These are phyloP conservation scores for Scutellaria minor DNA, from an alignment of 257 asterid genomes.

Conservation along the genomic window DNA sequence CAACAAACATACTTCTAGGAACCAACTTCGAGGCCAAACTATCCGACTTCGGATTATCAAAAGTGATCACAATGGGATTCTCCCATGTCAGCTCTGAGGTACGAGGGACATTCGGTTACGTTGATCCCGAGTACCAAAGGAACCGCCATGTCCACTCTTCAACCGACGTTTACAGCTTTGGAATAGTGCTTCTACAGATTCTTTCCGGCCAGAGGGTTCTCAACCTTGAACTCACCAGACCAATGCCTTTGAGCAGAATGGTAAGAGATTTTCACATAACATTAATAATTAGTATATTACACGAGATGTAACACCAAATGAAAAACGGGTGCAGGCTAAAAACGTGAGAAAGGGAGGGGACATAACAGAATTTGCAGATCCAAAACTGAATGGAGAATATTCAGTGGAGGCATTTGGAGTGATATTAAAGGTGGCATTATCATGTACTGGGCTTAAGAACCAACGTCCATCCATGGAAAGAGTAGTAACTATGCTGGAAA, in stretches of 20 bases:
- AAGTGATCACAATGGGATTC: slow-evolving; percentile 62
- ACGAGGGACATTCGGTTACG: slow-evolving; percentile 85
- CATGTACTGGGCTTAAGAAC: slow-evolving; percentile 67
- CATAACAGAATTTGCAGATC: slow-evolving; percentile 68
- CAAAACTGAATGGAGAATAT: slow-evolving; percentile 60
- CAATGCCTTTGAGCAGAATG: slow-evolving; percentile 70
- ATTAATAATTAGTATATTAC: background rate
- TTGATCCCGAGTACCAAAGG: slow-evolving; percentile 86
- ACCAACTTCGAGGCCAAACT: slow-evolving; percentile 63
- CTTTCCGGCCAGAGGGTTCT: slow-evolving; percentile 78
- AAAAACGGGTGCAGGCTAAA: slow-evolving; percentile 56
- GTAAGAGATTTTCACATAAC: slow-evolving; percentile 38
- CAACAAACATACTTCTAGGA: slow-evolving; percentile 76
- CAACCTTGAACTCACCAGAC: slow-evolving; percentile 60
- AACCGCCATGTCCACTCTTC: slow-evolving; percentile 71
- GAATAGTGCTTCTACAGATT: slow-evolving; percentile 73
- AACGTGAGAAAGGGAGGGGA: slow-evolving; percentile 57
- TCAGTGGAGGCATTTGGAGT: slow-evolving; percentile 60
- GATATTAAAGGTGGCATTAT: slow-evolving; percentile 56
- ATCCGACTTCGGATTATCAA: slow-evolving; percentile 80
- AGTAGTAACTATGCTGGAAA: slow-evolving; percentile 54
- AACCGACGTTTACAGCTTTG: slow-evolving; percentile 82
- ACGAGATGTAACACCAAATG: background rate
- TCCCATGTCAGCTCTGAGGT: slow-evolving; percentile 87
- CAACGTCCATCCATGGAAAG: slow-evolving; percentile 72